Evolutionary conservation across 1,284 basidiomycete genomes (phyloP), one percentile per base, ranked within the genome.

Genomic region (Mycosarcoma mackinlayi): DNA sequence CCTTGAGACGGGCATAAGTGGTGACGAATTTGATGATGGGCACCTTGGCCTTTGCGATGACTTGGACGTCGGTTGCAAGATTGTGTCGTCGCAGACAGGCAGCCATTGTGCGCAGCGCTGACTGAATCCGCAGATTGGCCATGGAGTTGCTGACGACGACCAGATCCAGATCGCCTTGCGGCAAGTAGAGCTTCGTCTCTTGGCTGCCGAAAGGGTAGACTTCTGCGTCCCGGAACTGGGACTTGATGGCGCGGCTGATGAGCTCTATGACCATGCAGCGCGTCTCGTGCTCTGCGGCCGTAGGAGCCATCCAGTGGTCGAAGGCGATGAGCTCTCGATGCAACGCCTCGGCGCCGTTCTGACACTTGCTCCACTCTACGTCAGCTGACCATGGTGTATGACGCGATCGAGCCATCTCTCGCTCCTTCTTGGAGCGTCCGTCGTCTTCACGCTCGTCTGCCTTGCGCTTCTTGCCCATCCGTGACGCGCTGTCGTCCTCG

Each of bases 1-100:
- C 78, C 24, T 78, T 73, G 65, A 78, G 77, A 52, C 83, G 83
- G 58, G 86, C 90, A 66, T 87, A 87, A 1, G 85, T 86, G 4
- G 93, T 93, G 54, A 91, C 85, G 82, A 97, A 96, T 84, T 97
- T 98, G 84, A 97, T 86, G 79, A 95, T 94, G 25, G 93, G 93
- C 11, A 97, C 94, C 83, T 90, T 92, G 47, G 94, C 94, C 83
- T 89, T 91, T 19, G 90, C 89, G 62, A 98, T 92, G 80, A 96
- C 89, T 24, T 90, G 90, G 19, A 97, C 91, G 25, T 83, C 81
- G 48, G 84, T 79, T 3, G 86, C 85, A 28, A 87, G 82, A 38
- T 79, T 88, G 85, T 84, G 86, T 81, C 25, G 67, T 6, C 84
- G 77, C 51, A 86, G 76, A 27, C 84, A 83, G 46, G 82, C 72